These are phyloP conservation scores for Oidiodendron maius DNA, from an alignment of 495 filamentous ascomycete genomes.

Conservation along the genomic window DNA sequence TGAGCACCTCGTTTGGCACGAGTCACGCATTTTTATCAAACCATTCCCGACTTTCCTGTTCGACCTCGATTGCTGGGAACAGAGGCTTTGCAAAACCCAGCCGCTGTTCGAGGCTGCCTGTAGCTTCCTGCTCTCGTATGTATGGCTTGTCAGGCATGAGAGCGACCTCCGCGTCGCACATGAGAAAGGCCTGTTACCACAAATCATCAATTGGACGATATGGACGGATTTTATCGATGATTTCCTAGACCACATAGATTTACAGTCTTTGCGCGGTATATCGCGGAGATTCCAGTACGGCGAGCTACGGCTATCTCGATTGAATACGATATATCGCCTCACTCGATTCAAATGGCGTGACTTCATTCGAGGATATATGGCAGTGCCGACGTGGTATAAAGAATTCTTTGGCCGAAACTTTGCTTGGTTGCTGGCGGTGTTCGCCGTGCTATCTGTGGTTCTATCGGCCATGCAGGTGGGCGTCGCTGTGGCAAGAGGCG, in stretches of 20 bases:
- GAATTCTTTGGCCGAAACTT: constrained; percentile 29
- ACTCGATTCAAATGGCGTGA: neutral
- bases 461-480: constrained; percentile 15
- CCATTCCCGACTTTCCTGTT: constrained; percentile 37
- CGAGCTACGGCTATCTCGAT: constrained; percentile 31
- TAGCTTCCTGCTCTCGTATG: constrained; percentile 38
- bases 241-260: constrained; percentile 11
- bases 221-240: constrained; percentile 16
- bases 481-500: constrained; percentile 1
- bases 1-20: constrained; percentile 51
- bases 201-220: constrained; percentile 16
- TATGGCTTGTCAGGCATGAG: constrained; percentile 30
- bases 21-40: constrained; percentile 47
- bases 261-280: constrained; percentile 4
- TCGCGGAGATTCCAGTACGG: constrained; percentile 31
- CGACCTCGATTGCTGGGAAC: constrained; percentile 7
- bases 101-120: constrained; percentile 25
- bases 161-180: constrained; percentile 35
- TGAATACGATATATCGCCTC: constrained; percentile 26
- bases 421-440: constrained; percentile 29
- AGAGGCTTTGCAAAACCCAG: constrained; percentile 9
- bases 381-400: constrained; percentile 20
- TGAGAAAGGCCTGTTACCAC: constrained; percentile 23
- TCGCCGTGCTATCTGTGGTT: constrained; percentile 22
- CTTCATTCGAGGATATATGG: constrained; percentile 13